These are phyloP conservation scores for Metarhizium album DNA, from an alignment of 2,329 filamentous ascomycete species.

Conservation along the genomic window DNA sequence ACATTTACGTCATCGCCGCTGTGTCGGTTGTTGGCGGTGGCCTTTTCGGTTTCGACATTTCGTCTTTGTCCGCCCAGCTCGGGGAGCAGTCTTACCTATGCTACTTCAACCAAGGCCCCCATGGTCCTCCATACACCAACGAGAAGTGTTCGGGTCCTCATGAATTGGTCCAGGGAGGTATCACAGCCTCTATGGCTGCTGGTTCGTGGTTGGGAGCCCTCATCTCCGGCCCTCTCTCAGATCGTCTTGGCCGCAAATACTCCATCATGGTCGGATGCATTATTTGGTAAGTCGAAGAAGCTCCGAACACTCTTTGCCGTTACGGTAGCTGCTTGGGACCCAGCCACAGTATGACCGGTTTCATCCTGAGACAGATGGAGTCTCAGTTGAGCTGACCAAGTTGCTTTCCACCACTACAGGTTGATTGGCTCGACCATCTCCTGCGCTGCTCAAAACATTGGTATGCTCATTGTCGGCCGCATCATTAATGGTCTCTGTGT, in stretches of 20 bases:
- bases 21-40: conserved; percentile 28
- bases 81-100: conserved; percentile 26
- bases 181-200: conserved; percentile 40
- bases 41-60: conserved; percentile 59
- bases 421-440: conserved; percentile 35
- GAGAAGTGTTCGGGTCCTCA: conserved; percentile 23
- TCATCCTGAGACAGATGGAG: not conserved
- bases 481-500: conserved; percentile 58
- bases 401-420: conserved; percentile 19
- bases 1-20: conserved; percentile 25
- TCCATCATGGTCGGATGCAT: conserved; percentile 39
- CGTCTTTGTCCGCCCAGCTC: conserved; percentile 40
- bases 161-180: conserved; percentile 37
- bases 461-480: conserved; percentile 42
- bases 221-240: conserved; percentile 36
- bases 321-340: not conserved
- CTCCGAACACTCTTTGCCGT: not conserved
- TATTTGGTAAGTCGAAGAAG: conserved; percentile 33
- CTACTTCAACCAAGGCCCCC: conserved; percentile 27
- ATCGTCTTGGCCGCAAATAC: conserved; percentile 37
- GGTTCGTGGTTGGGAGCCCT: conserved; percentile 40
- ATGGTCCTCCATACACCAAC: conserved; percentile 20
- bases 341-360: not conserved
- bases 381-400: not conserved
- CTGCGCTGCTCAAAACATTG: conserved; percentile 34